Base-by-base conservation (phyloP, 2,329 filamentous ascomycete genomes). In the Mycosphaerella arachidis region DNA sequence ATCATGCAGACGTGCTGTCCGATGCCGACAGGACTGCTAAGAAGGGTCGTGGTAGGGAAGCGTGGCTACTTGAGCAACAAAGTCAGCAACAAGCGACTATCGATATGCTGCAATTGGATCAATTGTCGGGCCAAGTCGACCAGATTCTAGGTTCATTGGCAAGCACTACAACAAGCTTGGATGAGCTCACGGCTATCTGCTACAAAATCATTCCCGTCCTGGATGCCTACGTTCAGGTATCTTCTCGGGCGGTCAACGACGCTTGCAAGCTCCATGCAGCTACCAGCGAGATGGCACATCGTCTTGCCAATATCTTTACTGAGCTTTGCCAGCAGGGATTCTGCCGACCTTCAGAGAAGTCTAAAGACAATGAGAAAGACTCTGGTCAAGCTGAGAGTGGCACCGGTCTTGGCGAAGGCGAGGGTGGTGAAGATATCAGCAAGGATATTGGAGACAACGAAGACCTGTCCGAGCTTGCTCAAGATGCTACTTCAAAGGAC, bases 361-460 rank as follows among this genome's bases (percentile, higher is more conserved):
- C 86, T 2, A 53, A 65, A 18, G 73, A 63, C 24, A 60, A 71
- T 0, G 62, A 70, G 20, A 58, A 69, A 27, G 62, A 70, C 60
- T 83, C 85, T 27, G 90, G 92, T 12, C 89, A 96, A 68, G 80
- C 97, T 31, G 93, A 99, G 75, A 86, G 86, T 40, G 95, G 95
- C 16, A 97, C 92, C 10, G 95, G 94, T 35, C 85, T 99, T 27
- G 95, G 94, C 20, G 94, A 97, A 50, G 95, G 94, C 10, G 90
- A 97, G 74, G 95, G 93, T 18, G 92, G 89, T 4, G 92, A 99
- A 72, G 93, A 99, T 74, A 97, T 99, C 65, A 97, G 92, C 76
- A 97, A 99, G 73, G 94, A 99, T 70, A 89, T 99, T 51, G 86
- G 90, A 64, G 88, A 93, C 16, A 93, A 99, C 62, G 94, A 99